These are phyloP conservation scores for Wickerhamiella domercqiae DNA, from an alignment of 805 yeast species.

Conservation along the genomic window DNA sequence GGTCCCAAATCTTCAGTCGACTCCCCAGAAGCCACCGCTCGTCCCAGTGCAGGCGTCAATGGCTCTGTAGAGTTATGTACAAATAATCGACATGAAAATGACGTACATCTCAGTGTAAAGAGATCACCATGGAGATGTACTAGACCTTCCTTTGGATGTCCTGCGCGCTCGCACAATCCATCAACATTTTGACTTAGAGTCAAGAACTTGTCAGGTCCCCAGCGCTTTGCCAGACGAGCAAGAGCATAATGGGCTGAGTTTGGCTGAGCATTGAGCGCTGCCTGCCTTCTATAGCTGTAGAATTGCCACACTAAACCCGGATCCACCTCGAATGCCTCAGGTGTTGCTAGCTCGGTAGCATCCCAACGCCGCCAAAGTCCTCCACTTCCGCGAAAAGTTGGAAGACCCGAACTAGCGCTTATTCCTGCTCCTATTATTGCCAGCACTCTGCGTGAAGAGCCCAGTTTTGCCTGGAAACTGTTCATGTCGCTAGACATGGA, in stretches of 20 bases:
- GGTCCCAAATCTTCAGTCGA: constrained; percentile 13
- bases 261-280: constrained; percentile 53
- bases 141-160: constrained; percentile 37
- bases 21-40: constrained; percentile 16
- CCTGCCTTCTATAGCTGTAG: constrained; percentile 51
- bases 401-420: constrained; percentile 61
- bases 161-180: constrained; percentile 52
- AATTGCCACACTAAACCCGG: constrained; percentile 88
- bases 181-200: constrained; percentile 79
- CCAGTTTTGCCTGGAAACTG: constrained; percentile 24
- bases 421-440: constrained; percentile 70
- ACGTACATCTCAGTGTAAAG: constrained; percentile 60
- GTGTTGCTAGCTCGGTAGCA: constrained; percentile 76
- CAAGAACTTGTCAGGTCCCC: constrained; percentile 30
- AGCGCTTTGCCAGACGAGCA: constrained; percentile 37
- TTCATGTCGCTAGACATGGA: constrained; percentile 14
- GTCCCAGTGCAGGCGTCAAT: constrained; percentile 35
- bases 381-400: constrained; percentile 55
- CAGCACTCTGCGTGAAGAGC: constrained; percentile 22
- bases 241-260: constrained; percentile 60
- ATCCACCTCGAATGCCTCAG: constrained; percentile 71
- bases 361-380: constrained; percentile 68
- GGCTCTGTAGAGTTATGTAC: constrained; percentile 43
- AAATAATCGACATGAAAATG: constrained; percentile 48
- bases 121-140: constrained; percentile 69